Base-by-base conservation (phyloP, 192 early-diverging fungal species). In the Kappamyces sp. region DNA sequence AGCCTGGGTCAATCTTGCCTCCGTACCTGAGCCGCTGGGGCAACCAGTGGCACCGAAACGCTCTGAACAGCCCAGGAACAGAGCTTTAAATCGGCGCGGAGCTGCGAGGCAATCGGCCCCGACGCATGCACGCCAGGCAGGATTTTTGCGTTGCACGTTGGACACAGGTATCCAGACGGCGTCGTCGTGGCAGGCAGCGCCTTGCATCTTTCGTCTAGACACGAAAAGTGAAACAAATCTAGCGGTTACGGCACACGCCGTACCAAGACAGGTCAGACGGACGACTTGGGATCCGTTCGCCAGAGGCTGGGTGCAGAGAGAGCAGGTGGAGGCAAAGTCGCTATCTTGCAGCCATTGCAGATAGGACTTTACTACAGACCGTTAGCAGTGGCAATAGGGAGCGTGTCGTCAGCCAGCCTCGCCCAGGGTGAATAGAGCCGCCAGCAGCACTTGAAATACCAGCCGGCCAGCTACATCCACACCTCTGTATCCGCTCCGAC, bases 321-420 rank as follows among this genome's bases (percentile, higher is more conserved):
- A 45, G 50, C 79, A 81, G 38, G 68, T 43, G 49, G 74, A 54
- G 31, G 75, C 71, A 64, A 69, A 81, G 51, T 80, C 79, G 39
- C 57, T 61, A 62, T 80, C 79, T 59, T 81, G 69, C 12, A 81
- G 73, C 79, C 79, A 81, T 45, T 70, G 65, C 46, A 81, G 60
- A 65, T 81, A 81, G 30, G 75, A 67, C 32, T 67, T 53, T 30
- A 81, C 79, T 65, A 61, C 14, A 45, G 50, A 41, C 22, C 22
- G 15, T 61, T 37, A 32, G 30, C 3, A 1, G 60, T 22, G 37
- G 14, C 22, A 29, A 61, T 11, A 6, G 45, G 1, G 22, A 39
- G 33, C 1, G 4, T 33, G 22, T 14, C 36, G 5, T 15, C 8
- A 62, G 33, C 22, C 58, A 8, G 12, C 14, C 40, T 42, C 8